These are phyloP conservation scores for Cyberlindnera japonica DNA, from an alignment of 805 yeast species.

Conservation along the genomic window DNA sequence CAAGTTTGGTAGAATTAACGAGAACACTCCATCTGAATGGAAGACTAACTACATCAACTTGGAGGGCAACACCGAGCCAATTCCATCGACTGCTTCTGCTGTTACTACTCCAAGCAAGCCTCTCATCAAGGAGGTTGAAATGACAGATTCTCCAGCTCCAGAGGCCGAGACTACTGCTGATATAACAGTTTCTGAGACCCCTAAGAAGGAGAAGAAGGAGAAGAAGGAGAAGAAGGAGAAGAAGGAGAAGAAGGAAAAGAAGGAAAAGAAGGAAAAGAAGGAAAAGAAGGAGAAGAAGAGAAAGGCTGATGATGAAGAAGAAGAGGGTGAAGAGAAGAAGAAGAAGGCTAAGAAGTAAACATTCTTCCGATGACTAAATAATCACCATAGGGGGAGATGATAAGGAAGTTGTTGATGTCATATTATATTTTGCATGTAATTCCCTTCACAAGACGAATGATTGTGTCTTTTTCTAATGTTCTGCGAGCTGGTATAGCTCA, in stretches of 20 bases:
- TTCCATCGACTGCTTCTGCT: conserved; percentile 33
- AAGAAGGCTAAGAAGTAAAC: conserved; percentile 41
- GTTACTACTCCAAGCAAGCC: conserved; percentile 40
- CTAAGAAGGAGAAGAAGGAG: conserved; percentile 57
- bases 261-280: conserved; percentile 40
- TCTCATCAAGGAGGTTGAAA: conserved; percentile 40
- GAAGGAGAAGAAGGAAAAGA: conserved; percentile 50
- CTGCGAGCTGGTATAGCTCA: conserved; percentile 5
- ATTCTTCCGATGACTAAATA: neutral
- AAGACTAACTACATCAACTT: conserved; percentile 77
- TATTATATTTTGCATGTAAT: conserved; percentile 15
- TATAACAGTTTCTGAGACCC: conserved; percentile 21
- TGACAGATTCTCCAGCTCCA: conserved; percentile 28
- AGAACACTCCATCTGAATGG: conserved; percentile 92
- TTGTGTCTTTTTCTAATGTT: conserved; percentile 6
- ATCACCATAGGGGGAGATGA: neutral
- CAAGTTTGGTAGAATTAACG: conserved; percentile 90
- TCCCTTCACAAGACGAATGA: conserved; percentile 9
- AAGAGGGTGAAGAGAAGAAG: conserved; percentile 47
- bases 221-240: conserved; percentile 52
- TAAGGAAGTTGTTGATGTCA: conserved; percentile 6
- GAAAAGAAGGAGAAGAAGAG: conserved; percentile 44
- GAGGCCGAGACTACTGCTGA: conserved; percentile 28
- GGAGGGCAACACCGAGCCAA: conserved; percentile 55
- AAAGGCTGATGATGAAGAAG: conserved; percentile 54